A percentile compares a stretch with the other conserved stretches of the same genome.
phyloP scores from a whole-genome alignment of 176 grass and related monocot genomes.

The Eleusine coracana region DNA sequence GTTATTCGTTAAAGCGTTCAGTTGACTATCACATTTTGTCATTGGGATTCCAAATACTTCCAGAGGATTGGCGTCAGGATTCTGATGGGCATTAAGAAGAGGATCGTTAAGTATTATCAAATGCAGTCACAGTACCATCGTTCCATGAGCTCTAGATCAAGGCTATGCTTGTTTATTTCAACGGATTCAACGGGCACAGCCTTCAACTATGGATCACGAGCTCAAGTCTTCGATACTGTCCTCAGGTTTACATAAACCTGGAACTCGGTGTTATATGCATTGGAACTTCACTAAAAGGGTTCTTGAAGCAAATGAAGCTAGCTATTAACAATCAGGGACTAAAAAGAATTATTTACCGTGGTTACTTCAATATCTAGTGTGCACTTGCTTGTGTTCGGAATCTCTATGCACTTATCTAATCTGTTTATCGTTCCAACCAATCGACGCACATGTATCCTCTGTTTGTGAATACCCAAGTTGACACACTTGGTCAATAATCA shows the following conservation, averaged over 20 bases:
- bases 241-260: background rate
- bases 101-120: background rate
- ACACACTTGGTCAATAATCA: too few species aligned
- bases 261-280: background rate
- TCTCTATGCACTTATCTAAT: background rate
- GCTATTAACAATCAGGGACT: background rate
- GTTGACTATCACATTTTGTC: background rate
- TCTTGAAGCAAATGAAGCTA: background rate
- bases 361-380: background rate
- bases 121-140: background rate
- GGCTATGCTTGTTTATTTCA: background rate
- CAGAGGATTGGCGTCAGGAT: conserved; percentile 1
- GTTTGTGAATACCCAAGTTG: background rate
- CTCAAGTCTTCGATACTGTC: background rate
- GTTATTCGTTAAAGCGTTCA: background rate
- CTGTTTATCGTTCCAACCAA: background rate
- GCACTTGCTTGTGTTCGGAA: background rate
- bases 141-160: background rate
- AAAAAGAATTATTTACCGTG: background rate
- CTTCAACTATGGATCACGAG: background rate
- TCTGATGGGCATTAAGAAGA: background rate
- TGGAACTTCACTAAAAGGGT: background rate
- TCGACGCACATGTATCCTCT: background rate
- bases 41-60: conserved; percentile 18
- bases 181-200: background rate